Percentiles rank a stretch among this genome's conserved stretches.
phyloP scores from a whole-genome alignment of 345 rosid species.

The Erucastrum elatum region DNA sequence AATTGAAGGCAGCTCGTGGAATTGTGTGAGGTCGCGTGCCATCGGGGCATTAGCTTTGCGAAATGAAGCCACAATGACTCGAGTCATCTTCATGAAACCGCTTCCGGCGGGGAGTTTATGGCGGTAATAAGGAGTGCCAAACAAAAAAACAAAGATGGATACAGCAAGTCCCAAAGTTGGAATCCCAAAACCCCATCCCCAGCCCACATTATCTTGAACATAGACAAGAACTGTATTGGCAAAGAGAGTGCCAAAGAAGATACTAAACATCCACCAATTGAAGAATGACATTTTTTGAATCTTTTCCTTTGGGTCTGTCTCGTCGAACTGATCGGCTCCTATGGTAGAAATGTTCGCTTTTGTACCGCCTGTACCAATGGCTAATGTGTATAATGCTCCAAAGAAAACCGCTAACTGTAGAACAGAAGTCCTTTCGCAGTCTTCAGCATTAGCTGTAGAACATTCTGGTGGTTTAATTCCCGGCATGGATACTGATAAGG shows the following conservation, averaged over 20 bases:
- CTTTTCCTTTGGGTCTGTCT: constrained; percentile 76
- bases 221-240: constrained; percentile 81
- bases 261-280: constrained; percentile 99
- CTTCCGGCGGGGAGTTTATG: constrained; percentile 71
- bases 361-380: constrained; percentile 88
- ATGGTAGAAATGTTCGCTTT: constrained; percentile 92
- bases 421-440: constrained; percentile 60
- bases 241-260: constrained; percentile 81
- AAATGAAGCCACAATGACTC: constrained; percentile 66
- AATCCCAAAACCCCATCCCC: constrained; percentile 76
- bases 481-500: constrained; percentile 67
- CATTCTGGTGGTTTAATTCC: constrained; percentile 70
- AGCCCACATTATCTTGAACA: constrained; percentile 87
- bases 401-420: constrained; percentile 63
- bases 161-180: constrained; percentile 42
- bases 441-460: constrained; percentile 28
- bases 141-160: constrained; percentile 59
- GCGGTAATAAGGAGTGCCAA: constrained; percentile 75
- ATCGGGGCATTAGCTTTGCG: constrained; percentile 54
- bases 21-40: constrained; percentile 47
- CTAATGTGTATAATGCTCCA: constrained; percentile 74
- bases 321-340: constrained; percentile 93
- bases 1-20: constrained; percentile 57
- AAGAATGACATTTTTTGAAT: constrained; percentile 77
- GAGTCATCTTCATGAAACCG: constrained; percentile 72